Evolutionary conservation across 495 filamentous ascomycete species (phyloP).

Genomic region (Lasiosphaeria ovina): DNA sequence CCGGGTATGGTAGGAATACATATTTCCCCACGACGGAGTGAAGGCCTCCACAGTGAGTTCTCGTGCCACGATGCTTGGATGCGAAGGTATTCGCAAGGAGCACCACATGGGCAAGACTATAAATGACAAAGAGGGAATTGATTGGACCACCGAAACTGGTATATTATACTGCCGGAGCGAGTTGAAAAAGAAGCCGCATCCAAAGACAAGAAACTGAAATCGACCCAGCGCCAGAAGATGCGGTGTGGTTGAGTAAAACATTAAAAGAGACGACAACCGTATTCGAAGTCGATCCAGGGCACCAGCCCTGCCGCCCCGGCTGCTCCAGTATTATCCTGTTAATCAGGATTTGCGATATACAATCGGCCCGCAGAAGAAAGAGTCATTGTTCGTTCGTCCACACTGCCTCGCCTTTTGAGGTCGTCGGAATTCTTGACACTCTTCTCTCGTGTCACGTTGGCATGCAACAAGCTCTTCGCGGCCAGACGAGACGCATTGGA

Average conservation of each 20-base stretch:
- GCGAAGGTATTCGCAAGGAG: no score
- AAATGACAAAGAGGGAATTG: not conserved
- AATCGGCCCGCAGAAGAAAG: constrained; percentile 66
- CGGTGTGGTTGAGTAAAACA: not conserved
- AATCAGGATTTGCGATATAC: constrained; percentile 94
- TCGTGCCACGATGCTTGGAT: no score
- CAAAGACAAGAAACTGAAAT: not conserved
- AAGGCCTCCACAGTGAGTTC: no score
- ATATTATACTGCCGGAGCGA: not conserved
- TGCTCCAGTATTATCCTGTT: constrained; percentile 23
- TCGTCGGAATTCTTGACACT: constrained; percentile 74
- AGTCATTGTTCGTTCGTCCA: constrained; percentile 91
- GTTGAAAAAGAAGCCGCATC: not conserved
- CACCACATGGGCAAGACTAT: not conserved
- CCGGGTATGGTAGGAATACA: no score
- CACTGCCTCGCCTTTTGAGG: constrained; percentile 79
- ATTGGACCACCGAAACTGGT: not conserved
- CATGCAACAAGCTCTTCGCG: constrained; percentile 51
- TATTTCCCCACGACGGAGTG: no score
- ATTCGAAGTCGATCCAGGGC: not conserved
- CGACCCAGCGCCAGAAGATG: not conserved
- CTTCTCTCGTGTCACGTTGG: constrained; percentile 56
- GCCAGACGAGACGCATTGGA: constrained; percentile 41
- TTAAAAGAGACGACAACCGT: no score
- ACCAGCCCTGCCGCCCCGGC: not conserved